Evolutionary conservation across 2,329 filamentous ascomycete species (phyloP).

Genomic region (Chaetoscypha palmicola): DNA sequence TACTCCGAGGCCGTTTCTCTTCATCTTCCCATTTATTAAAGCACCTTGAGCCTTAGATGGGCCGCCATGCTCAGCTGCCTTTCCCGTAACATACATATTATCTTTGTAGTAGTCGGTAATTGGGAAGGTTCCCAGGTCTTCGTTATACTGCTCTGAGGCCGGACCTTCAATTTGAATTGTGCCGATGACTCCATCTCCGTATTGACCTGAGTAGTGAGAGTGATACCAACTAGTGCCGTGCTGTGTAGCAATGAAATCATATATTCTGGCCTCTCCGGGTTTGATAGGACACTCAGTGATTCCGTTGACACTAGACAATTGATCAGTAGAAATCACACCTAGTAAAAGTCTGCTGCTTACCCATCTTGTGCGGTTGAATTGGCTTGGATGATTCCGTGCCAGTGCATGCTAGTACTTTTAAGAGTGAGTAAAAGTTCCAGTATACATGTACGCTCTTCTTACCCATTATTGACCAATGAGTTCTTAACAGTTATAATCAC

Average conservation of each 20-base stretch:
- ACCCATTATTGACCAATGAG: slow-evolving; percentile 43
- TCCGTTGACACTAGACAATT: not conserved
- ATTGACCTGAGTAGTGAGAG: slow-evolving; percentile 42
- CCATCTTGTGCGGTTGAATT: slow-evolving; percentile 37
- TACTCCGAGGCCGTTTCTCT: slow-evolving; percentile 10
- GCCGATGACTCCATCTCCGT: slow-evolving; percentile 18
- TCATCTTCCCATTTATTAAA: slow-evolving; percentile 17
- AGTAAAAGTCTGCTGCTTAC: slow-evolving; percentile 22
- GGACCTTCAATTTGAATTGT: slow-evolving; percentile 55
- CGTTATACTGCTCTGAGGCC: slow-evolving; percentile 49
- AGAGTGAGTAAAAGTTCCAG: too few relatives aligned
- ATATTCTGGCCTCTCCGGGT: slow-evolving; percentile 30
- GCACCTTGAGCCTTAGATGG: slow-evolving; percentile 4
- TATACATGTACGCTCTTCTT: too few relatives aligned
- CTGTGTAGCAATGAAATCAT: slow-evolving; percentile 21
- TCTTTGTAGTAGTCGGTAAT: slow-evolving; percentile 12
- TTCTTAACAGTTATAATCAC: slow-evolving; percentile 61
- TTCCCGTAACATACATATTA: slow-evolving; percentile 21
- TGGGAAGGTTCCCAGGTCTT: slow-evolving; percentile 46
- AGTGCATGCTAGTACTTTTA: slow-evolving; percentile 35
- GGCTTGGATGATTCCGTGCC: slow-evolving; percentile 41
- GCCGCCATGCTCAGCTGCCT: slow-evolving; percentile 19
- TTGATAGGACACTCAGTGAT: slow-evolving; percentile 53
- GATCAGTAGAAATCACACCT: not conserved
- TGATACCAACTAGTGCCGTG: slow-evolving; percentile 54